phyloP scores from a whole-genome alignment of 1,284 basidiomycete species.

The Tilletia indica region DNA sequence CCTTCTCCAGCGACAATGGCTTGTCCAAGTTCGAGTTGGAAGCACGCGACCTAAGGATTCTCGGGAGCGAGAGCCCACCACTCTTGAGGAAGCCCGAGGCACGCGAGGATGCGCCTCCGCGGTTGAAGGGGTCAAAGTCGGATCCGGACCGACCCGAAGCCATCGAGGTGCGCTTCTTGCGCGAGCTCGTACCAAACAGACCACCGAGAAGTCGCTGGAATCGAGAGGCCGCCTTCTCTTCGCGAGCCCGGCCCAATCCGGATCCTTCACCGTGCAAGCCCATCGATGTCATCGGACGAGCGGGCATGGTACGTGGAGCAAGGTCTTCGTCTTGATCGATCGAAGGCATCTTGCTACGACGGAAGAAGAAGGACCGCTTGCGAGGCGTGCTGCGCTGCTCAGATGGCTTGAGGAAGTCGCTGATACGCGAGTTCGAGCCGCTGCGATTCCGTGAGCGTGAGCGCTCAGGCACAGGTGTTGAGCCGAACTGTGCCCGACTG shows the following conservation, averaged over 20 bases:
- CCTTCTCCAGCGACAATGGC: constrained; percentile 7
- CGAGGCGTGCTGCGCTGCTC: constrained; percentile 16
- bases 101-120: constrained; percentile 2
- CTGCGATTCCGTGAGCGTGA: constrained; percentile 7
- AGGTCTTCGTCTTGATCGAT: background rate
- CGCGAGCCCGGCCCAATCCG: constrained; percentile 5
- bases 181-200: constrained; percentile 2
- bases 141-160: background rate
- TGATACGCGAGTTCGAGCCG: background rate
- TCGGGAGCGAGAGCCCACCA: constrained; percentile 5
- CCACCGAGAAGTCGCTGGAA: constrained; percentile 7
- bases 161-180: constrained; percentile 6
- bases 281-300: constrained; percentile 14
- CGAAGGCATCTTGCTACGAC: constrained; percentile 5
- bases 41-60: background rate
- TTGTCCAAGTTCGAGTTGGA: constrained; percentile 13
- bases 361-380: constrained; percentile 17
- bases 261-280: constrained; percentile 14
- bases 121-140: constrained; percentile 17
- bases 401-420: constrained; percentile 11
- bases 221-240: constrained; percentile 14
- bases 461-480: background rate
- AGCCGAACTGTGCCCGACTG: background rate
- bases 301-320: constrained; percentile 4
- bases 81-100: constrained; percentile 15